Conservation (phyloP, 2,329 filamentous ascomycete species). For the Ceratocystis lukuohia region DNA sequence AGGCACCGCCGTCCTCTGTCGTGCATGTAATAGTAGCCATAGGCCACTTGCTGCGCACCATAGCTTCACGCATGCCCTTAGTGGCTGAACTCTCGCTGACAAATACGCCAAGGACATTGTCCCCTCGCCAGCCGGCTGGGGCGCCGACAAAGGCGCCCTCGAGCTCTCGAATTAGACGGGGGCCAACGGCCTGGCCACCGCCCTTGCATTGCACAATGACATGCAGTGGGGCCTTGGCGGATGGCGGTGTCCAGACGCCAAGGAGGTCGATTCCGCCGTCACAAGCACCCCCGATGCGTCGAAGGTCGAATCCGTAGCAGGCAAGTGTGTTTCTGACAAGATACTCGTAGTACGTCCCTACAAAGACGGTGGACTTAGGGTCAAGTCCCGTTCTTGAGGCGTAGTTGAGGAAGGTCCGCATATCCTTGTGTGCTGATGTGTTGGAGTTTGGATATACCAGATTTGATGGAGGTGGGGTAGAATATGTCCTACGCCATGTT, state of each 20-base stretch:
- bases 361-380: slow-evolving; percentile 44
- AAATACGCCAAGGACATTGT: slow-evolving; percentile 55
- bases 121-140: slow-evolving; percentile 56
- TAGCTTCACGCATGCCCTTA: slow-evolving; percentile 60
- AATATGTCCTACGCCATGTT: slow-evolving; percentile 1
- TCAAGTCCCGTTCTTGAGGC: slow-evolving; percentile 44
- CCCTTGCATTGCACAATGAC: slow-evolving; percentile 59
- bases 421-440: slow-evolving; percentile 39
- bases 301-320: slow-evolving; percentile 49
- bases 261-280: slow-evolving; percentile 65
- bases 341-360: slow-evolving; percentile 70
- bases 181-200: slow-evolving; percentile 37
- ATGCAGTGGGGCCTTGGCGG: slow-evolving; percentile 28
- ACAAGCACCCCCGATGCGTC: slow-evolving; percentile 49
- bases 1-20: slow-evolving; percentile 36
- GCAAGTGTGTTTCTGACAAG: slow-evolving; percentile 43
- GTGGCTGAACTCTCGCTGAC: slow-evolving; percentile 59
- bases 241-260: slow-evolving; percentile 52
- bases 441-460: slow-evolving; percentile 16
- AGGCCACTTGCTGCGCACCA: slow-evolving; percentile 53
- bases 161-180: slow-evolving; percentile 56
- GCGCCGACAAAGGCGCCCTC: slow-evolving; percentile 66
- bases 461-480: background rate
- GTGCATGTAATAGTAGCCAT: slow-evolving; percentile 55
- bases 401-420: slow-evolving; percentile 52